Base-by-base conservation (phyloP, 1,284 basidiomycete genomes). In the Naganishia cerealis region DNA sequence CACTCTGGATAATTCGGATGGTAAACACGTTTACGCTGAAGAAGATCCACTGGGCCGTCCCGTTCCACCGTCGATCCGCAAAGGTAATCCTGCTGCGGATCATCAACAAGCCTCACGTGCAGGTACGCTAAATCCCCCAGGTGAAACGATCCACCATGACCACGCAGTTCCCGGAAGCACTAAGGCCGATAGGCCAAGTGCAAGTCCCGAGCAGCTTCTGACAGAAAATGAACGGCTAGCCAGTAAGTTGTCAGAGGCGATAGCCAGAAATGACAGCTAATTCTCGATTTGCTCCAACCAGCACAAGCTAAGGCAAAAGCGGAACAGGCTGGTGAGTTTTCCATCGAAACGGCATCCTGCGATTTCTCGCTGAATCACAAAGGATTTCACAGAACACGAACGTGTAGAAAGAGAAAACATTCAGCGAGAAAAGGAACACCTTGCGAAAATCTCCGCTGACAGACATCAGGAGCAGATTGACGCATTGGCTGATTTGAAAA, bases 301-400 rank as follows among this genome's bases (percentile, higher is more conserved):
- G 76, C 70, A 36, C 74, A 75, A 66, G 75, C 76, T 55, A 78
- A 78, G 66, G 76, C 78, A 18, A 76, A 76, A 2, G 75, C 76
- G 5, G 77, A 78, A 69, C 69, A 69, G 70, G 76, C 76, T 29
- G 74, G 75, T 75, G 42, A 71, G 75, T 73, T 12, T 1, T 65
- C 3, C 39, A 21, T n/a, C 29, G 33, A 57, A 7, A 52, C 40
- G 8, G 33, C 29, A 7, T 59, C 13, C 16, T 6, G 21, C 42
- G 3, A 42, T 36, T 48, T 18, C 3, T 50, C 18, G 58, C 15
- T 7, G 26, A 15, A 8, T 7, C 15, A 21, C n/a, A n/a, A 38
- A 38, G 13, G 10, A 50, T 21, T 21, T 15, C 40, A n/a, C 46
- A 67, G 65, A 74, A 73, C 15, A 42, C 40, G 70, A 68, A 52